These are phyloP conservation scores for Apium graveolens DNA, from an alignment of 129 eudicot species.

Conservation along the genomic window DNA sequence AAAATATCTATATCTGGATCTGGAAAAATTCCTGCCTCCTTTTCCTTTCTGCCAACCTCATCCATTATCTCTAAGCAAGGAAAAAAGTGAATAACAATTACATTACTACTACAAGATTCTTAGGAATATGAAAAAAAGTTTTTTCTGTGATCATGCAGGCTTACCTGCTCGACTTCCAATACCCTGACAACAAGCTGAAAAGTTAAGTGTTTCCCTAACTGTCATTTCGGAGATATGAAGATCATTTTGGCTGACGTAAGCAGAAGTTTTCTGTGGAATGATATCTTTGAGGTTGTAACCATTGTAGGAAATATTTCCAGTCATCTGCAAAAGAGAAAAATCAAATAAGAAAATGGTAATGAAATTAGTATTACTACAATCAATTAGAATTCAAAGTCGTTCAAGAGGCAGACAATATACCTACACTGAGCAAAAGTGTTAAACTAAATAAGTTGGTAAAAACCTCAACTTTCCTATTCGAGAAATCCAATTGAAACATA, in stretches of 20 bases:
- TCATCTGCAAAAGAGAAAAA: conserved; percentile 24
- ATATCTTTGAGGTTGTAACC: conserved; percentile 61
- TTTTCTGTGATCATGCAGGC: neutral
- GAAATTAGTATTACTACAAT: neutral
- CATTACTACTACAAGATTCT: neutral
- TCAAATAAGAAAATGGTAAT: neutral
- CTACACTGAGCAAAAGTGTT: neutral
- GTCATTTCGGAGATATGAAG: conserved; percentile 73
- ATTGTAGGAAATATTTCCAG: conserved; percentile 65
- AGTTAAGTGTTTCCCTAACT: conserved; percentile 72
- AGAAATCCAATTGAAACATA: neutral
- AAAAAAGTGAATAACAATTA: neutral
- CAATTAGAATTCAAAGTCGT: neutral
- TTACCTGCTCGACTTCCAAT: conserved; percentile 55
- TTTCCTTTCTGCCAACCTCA: conserved; percentile 46
- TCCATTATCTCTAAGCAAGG: conserved; percentile 26
- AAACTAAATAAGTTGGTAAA: neutral
- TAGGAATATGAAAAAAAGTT: neutral
- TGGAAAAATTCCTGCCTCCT: conserved; percentile 39
- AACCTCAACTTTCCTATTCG: neutral
- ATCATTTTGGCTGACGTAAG: conserved; percentile 83
- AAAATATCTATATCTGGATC: conserved; percentile 47
- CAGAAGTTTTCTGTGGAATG: conserved; percentile 64
- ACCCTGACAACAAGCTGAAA: conserved; percentile 68
- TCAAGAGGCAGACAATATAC: neutral